These are phyloP conservation scores for Trichoderma sp. DNA, from an alignment of 2,329 filamentous ascomycete genomes.

Conservation along the genomic window DNA sequence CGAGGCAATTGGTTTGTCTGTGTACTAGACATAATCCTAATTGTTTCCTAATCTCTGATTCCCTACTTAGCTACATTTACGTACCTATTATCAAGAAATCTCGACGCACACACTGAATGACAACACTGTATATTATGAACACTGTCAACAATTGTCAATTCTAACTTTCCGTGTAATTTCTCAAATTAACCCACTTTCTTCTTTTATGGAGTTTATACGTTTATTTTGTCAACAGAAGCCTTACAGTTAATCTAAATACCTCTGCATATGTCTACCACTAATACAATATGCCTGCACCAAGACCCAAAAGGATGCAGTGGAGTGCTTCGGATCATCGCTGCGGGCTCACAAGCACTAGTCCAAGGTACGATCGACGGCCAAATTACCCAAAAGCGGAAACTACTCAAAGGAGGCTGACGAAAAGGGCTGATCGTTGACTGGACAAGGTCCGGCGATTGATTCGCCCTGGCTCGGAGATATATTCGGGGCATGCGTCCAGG, in stretches of 20 bases:
- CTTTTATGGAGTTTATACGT: not conserved
- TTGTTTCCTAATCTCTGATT: too few species aligned
- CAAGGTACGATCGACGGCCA: not conserved
- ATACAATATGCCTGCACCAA: not conserved
- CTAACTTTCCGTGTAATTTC: not conserved
- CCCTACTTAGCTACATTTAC: too few species aligned
- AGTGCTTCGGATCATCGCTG: not conserved
- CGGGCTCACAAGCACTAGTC: not conserved
- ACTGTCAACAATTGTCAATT: not conserved
- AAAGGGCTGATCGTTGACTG: not conserved
- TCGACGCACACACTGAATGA: not conserved
- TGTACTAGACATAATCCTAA: too few species aligned
- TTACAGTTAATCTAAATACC: not conserved
- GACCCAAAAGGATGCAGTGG: not conserved
- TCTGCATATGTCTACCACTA: not conserved
- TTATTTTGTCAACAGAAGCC: not conserved
- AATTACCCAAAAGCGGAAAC: not conserved
- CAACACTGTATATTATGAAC: not conserved
- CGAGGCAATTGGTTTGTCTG: too few species aligned
- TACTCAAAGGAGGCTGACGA: not conserved
- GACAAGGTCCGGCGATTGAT: not conserved
- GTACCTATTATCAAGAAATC: not conserved
- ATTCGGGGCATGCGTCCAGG: not conserved
- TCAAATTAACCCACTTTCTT: not conserved
- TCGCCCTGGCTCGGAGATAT: not conserved